These are phyloP conservation scores for Daedaleopsis nitida DNA, from an alignment of 768 basidiomycete species.

Conservation along the genomic window DNA sequence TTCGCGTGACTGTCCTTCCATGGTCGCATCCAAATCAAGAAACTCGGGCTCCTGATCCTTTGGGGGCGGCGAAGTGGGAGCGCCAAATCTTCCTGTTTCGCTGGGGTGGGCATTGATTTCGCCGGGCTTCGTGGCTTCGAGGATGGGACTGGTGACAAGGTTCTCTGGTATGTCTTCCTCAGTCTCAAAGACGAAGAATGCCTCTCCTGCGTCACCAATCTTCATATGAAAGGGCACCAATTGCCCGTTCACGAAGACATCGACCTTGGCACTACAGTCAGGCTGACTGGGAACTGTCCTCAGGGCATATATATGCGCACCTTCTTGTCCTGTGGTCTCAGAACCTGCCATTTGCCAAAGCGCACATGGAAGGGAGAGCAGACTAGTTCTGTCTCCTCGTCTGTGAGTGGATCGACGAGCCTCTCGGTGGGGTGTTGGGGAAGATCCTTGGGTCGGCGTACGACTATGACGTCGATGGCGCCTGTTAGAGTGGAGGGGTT, in stretches of 20 bases:
- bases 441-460: conserved; percentile 56
- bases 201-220: conserved; percentile 97
- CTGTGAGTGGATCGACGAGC: conserved; percentile 12
- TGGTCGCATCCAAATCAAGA: conserved; percentile 72
- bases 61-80: conserved; percentile 22
- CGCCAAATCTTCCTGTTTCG: conserved; percentile 43
- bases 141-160: conserved; percentile 90
- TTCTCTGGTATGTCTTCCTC: conserved; percentile 92
- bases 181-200: conserved; percentile 98
- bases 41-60: conserved; percentile 72
- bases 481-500: conserved; percentile 97
- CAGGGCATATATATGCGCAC: conserved; percentile 39
- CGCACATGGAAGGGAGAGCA: conserved; percentile 98
- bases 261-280: conserved; percentile 57
- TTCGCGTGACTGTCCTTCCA: conserved; percentile 1
- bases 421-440: conserved; percentile 7
- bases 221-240: conserved; percentile 95
- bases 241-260: conserved; percentile 83
- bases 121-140: conserved; percentile 58
- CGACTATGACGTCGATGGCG: conserved; percentile 98
- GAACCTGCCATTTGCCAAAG: conserved; percentile 96
- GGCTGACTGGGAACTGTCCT: neutral
- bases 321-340: conserved; percentile 93
- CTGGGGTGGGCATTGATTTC: conserved; percentile 30
- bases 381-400: conserved; percentile 65